Percentiles rank a stretch among this genome's conserved stretches.
Conservation (phyloP, 441 rosid species). For the Macaranga tanarius region DNA sequence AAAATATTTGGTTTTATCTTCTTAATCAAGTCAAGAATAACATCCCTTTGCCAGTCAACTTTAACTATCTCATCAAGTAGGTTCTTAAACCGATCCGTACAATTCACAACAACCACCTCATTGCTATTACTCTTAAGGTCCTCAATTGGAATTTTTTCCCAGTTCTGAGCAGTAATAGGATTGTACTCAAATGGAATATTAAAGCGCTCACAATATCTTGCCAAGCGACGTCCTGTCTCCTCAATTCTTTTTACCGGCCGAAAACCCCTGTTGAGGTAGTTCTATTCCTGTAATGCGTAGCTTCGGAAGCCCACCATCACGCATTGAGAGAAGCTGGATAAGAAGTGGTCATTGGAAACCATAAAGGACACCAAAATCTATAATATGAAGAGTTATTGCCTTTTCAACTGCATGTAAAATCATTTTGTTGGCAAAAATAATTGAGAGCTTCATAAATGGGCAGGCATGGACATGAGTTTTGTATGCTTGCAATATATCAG, state of each 20-base stretch:
- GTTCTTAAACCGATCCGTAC: slow-evolving; percentile 44
- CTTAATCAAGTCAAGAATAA: slow-evolving; percentile 53
- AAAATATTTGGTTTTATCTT: slow-evolving; percentile 61
- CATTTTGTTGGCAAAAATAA: slow-evolving; percentile 45
- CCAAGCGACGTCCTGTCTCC: slow-evolving; percentile 70
- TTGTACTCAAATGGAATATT: slow-evolving; percentile 66
- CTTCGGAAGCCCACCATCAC: slow-evolving; percentile 47
- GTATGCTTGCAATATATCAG: slow-evolving; percentile 66
- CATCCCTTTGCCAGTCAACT: slow-evolving; percentile 54
- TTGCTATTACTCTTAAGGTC: slow-evolving; percentile 50
- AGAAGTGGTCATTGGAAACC: slow-evolving; percentile 89
- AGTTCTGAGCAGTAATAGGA: slow-evolving; percentile 51
- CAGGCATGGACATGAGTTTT: slow-evolving; percentile 43
- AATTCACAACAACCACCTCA: slow-evolving; percentile 71
- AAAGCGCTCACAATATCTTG: slow-evolving; percentile 62
- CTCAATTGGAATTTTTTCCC: slow-evolving; percentile 56
- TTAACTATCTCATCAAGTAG: slow-evolving; percentile 62
- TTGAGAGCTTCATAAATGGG: slow-evolving; percentile 58
- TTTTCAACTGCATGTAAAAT: slow-evolving; percentile 47
- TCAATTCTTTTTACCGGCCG: slow-evolving; percentile 58
- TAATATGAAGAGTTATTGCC: slow-evolving; percentile 58
- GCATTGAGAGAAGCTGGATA: slow-evolving; percentile 46
- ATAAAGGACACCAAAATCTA: slow-evolving; percentile 71
- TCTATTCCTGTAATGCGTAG: slow-evolving; percentile 83
- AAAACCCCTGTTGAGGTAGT: slow-evolving; percentile 65